Conservation (phyloP, 2,329 filamentous ascomycete species). For the Elsinoe necatrix region DNA sequence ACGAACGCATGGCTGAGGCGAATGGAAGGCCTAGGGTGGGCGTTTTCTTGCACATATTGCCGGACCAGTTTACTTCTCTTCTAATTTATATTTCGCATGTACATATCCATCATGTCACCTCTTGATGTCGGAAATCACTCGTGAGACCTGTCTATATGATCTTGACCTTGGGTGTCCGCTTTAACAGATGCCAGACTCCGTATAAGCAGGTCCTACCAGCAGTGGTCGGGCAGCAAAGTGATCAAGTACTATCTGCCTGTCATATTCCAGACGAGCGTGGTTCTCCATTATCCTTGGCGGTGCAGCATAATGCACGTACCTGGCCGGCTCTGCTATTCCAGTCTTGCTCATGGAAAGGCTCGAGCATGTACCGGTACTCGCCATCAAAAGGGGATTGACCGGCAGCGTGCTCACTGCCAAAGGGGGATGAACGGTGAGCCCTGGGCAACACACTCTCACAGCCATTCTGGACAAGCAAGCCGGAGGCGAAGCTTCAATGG, state of each 20-base stretch:
- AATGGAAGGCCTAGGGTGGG: not conserved
- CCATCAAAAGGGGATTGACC: constrained; percentile 17
- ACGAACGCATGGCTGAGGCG: not conserved
- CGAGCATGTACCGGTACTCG: constrained; percentile 6
- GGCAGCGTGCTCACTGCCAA: constrained; percentile 18
- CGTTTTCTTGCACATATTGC: not conserved
- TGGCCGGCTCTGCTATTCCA: not conserved
- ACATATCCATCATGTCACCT: not conserved
- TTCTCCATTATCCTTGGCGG: not conserved
- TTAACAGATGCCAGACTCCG: too few relatives aligned
- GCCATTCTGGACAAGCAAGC: not conserved
- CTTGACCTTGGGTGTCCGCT: too few relatives aligned
- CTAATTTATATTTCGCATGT: not conserved
- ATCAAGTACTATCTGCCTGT: not conserved
- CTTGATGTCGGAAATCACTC: not conserved
- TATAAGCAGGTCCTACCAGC: too few relatives aligned
- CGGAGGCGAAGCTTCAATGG: too few relatives aligned
- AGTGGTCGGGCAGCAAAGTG: not conserved
- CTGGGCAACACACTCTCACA: constrained; percentile 15
- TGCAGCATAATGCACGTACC: not conserved
- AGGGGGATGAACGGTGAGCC: constrained; percentile 18
- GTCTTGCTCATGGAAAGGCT: constrained; percentile 32
- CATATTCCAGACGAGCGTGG: not conserved
- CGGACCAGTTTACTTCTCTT: not conserved
- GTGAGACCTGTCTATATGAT: not conserved